Evolutionary conservation across 2,329 filamentous ascomycete genomes (phyloP), one percentile per base, ranked within the genome.

Genomic region (Penicillium sp.): DNA sequence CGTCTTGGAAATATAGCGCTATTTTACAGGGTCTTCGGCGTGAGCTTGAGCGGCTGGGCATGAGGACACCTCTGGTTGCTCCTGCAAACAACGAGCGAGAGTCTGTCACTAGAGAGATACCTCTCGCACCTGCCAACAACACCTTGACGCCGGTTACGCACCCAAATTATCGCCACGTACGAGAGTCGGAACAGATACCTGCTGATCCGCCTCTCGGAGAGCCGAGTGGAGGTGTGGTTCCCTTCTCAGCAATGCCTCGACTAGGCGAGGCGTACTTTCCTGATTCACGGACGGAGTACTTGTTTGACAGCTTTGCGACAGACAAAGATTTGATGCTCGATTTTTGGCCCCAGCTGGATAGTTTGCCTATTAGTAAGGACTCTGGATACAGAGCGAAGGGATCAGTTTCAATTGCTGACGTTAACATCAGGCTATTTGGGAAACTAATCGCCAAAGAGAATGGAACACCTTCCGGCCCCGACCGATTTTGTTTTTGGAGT

Each of bases 301-400:
- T 71, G 2, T 66, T 71, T 31, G 64, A 66, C 47, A 64, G 56
- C 13, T 66, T 68, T 51, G 65, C 59, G 9, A 48, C 64, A 13
- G 64, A 66, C 17, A 65, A 70, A 46, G 67, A 70, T 21, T 41
- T 69, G 44, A 59, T 64, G 30, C 58, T 70, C 8, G 69, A 71
- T 13, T 71, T 72, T 51, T 72, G 70, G 70, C 67, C 70, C 2
- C 69, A 71, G 35, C 45, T 72, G 13, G 70, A 72, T 58, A 68
- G 68, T n/a, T 51, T 72, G n/a, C 70, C 70, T 15, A 69, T 64
- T 15, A 64, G 69, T 71, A 50, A 47, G 63, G 51, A 1, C 31
- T 41, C 35, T 26, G 5, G 26, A 41, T 1, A 15, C 35, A 41
- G 13, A 15, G 35, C 13, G 35, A 13, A 41, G 11, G 35, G 35